phyloP scores from a whole-genome alignment of 108 stramenopile species.

The Aureococcus anophagefferens region DNA sequence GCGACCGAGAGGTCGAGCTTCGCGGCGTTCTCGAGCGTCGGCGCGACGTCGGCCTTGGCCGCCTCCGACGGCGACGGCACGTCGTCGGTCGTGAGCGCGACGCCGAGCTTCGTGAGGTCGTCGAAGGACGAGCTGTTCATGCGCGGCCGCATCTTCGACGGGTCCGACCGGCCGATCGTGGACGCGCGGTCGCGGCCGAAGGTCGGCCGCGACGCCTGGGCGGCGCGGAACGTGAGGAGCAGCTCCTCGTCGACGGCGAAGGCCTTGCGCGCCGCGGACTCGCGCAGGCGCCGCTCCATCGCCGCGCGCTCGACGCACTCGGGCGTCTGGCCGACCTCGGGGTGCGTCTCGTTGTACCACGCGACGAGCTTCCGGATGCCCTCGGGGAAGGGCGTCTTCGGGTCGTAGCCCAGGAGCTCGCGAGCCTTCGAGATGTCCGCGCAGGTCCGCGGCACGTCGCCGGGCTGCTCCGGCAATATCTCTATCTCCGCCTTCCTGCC shows the following conservation, averaged over 20 bases:
- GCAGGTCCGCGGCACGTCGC: slow-evolving; percentile 50
- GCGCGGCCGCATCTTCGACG: not conserved
- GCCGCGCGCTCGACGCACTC: not conserved
- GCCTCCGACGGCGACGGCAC: no score
- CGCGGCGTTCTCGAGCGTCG: no score
- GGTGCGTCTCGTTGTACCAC: slow-evolving; percentile 25
- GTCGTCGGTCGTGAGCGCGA: no score
- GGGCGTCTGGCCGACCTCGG: not conserved
- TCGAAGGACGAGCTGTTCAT: no score
- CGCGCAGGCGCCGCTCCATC: not conserved
- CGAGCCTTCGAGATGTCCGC: slow-evolving; percentile 45
- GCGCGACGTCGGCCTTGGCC: no score
- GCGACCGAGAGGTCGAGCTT: not conserved
- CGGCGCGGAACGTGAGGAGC: not conserved
- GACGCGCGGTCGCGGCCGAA: no score
- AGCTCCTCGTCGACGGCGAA: not conserved
- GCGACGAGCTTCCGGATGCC: slow-evolving; percentile 41
- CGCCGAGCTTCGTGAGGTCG: no score
- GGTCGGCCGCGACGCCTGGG: no score
- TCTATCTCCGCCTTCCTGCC: slow-evolving; percentile 38
- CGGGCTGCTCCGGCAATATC: slow-evolving; percentile 41
- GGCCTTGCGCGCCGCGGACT: not conserved
- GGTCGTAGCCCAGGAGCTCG: slow-evolving; percentile 41
- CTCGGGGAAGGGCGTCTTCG: slow-evolving; percentile 40
- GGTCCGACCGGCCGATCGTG: not conserved